These are phyloP conservation scores for Extremus antarcticus DNA, from an alignment of 495 filamentous ascomycete genomes.

Conservation along the genomic window DNA sequence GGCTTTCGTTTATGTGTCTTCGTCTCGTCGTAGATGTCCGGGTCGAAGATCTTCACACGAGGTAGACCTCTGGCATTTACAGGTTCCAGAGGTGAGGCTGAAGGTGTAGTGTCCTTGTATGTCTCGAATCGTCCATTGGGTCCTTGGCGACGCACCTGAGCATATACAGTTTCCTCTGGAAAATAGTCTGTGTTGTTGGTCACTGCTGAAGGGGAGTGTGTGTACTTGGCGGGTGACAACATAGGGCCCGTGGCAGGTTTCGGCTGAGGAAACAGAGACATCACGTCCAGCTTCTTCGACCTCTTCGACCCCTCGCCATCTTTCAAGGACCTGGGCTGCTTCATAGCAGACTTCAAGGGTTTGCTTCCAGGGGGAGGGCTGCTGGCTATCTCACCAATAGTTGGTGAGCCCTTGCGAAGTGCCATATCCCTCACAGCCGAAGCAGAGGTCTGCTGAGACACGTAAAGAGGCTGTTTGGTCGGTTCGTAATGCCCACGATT, in stretches of 20 bases:
- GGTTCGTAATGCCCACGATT: slow-evolving; percentile 27
- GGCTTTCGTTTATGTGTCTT: slow-evolving; percentile 32
- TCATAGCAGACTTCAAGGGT: slow-evolving; percentile 5
- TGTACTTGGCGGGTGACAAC: slow-evolving; percentile 25
- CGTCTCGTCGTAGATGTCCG: slow-evolving; percentile 27
- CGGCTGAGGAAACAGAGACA: slow-evolving; percentile 27
- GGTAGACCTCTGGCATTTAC: slow-evolving; percentile 2
- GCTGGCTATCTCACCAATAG: slow-evolving; percentile 3
- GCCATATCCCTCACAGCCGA: slow-evolving; percentile 30
- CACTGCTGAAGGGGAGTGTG: slow-evolving; percentile 23
- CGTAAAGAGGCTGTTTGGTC: slow-evolving; percentile 21
- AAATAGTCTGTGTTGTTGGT: slow-evolving; percentile 23
- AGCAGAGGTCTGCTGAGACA: slow-evolving; percentile 32
- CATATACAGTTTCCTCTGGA: slow-evolving; percentile 13
- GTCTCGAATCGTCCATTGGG: slow-evolving; percentile 13
- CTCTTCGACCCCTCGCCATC: slow-evolving; percentile 16
- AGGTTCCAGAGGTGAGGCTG: background rate
- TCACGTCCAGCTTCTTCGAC: slow-evolving; percentile 26
- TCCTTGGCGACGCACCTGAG: slow-evolving; percentile 2
- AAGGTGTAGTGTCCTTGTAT: slow-evolving; percentile 12
- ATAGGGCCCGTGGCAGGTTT: slow-evolving; percentile 5
- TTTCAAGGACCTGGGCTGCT: background rate
- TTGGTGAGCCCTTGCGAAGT: slow-evolving; percentile 23
- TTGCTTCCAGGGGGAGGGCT: background rate
- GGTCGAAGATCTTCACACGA: slow-evolving; percentile 20